Evolutionary conservation across 2,329 filamentous ascomycete genomes (phyloP), one percentile per base, ranked within the genome.

Genomic region (Cordyceps cicadae): DNA sequence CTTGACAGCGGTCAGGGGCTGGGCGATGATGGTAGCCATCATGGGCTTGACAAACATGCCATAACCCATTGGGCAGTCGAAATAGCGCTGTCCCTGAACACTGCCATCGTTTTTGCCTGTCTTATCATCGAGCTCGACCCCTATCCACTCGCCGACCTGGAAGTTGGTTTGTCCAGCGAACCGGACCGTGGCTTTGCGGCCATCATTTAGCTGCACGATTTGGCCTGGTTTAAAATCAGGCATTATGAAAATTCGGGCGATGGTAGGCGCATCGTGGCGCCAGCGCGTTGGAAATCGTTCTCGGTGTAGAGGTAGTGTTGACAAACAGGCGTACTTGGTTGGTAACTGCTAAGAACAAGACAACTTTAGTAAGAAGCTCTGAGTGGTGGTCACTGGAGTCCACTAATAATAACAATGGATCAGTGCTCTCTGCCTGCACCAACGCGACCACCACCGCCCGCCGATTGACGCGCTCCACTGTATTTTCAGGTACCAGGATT

Each of bases 71-170:
- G 71, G 81, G 75, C 93, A 97, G 54, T 92, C 85, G 68, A 96
- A 97, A 72, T 97, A 97, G 21, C 90, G 81, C 70, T 90, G 84
- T 63, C 91, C 92, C 72, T 93, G 85, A 52, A 97, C 90, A 60
- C 89, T 88, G 65, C 93, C 93, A 80, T 97, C 91, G 68, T 97
- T 97, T 78, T 97, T 97, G 37, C 94, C 93, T 21, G 82, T 84
- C 58, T 87, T 79, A 52, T 90, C 88, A 57, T 91, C 86, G 61
- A 97, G 83, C 77, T 96, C 92, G 62, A 97, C 84, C 65, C 93
- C 93, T 62, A 97, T 80, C 91, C 92, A 97, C 63, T 89, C 86
- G 64, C 92, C 93, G 6, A 81, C 78, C 62, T 91, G 86, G 75
- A 97, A 96, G 67, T 83, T 78, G 43, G 93, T 91, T 60, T 82